phyloP scores from a whole-genome alignment of 1,284 basidiomycete species.

The Boletus hoseneyae region DNA sequence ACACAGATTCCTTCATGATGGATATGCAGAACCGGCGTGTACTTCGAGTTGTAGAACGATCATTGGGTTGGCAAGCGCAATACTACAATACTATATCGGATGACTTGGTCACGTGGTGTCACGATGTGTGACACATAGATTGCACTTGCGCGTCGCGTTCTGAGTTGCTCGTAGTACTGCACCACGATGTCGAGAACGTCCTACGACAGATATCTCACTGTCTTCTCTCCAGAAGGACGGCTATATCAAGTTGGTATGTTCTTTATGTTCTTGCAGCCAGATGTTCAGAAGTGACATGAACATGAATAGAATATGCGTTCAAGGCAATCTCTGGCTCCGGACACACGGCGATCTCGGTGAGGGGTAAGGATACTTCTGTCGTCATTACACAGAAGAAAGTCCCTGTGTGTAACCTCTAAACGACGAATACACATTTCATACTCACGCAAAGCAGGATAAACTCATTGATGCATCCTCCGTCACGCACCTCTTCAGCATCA shows the following conservation, averaged over 20 bases:
- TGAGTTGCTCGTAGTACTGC: conserved; percentile 11
- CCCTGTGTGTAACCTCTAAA: conserved; percentile 54
- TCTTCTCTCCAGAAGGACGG: conserved; percentile 93
- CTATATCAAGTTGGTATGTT: conserved; percentile 94
- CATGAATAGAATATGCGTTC: conserved; percentile 89
- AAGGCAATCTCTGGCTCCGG: conserved; percentile 98
- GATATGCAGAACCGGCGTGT: neutral
- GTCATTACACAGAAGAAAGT: conserved; percentile 99
- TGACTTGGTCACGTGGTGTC: conserved; percentile 14
- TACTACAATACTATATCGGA: no score
- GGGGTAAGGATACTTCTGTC: conserved; percentile 93
- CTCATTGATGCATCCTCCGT: conserved; percentile 93
- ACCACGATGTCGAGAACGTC: conserved; percentile 77
- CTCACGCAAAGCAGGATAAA: conserved; percentile 72
- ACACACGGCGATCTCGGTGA: conserved; percentile 89
- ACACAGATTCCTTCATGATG: conserved; percentile 83
- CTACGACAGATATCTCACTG: conserved; percentile 86
- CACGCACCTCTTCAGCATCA: conserved; percentile 96
- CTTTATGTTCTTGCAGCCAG: neutral
- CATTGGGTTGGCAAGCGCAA: no score
- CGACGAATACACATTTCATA: neutral
- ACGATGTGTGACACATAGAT: conserved; percentile 25
- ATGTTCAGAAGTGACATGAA: conserved; percentile 4
- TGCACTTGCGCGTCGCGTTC: conserved; percentile 54
- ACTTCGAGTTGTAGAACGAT: no score